These are phyloP conservation scores for Pinus tabuliformis DNA, from an alignment of 75 land plant genomes.

Conservation along the genomic window DNA sequence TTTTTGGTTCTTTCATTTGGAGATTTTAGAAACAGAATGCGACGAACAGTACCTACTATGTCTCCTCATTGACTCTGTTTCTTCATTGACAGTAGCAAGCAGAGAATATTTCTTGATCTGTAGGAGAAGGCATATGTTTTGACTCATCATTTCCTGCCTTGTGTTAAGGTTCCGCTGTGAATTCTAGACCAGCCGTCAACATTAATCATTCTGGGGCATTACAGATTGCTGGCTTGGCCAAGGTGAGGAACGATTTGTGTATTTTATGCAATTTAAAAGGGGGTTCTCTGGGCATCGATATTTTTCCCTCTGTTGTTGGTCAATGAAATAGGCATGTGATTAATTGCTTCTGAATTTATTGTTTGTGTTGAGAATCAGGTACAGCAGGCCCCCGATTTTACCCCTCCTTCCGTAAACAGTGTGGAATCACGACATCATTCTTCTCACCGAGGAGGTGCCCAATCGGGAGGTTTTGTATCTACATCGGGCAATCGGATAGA, in stretches of 20 bases:
- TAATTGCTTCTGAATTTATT: background rate
- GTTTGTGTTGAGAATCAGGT: background rate
- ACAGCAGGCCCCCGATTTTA: conserved; percentile 8
- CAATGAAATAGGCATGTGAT: background rate
- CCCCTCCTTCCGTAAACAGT: conserved; percentile 4
- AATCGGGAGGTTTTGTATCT: conserved; percentile 3
- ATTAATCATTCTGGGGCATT: conserved; percentile 6
- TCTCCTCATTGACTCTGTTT: background rate
- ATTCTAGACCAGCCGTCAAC: conserved; percentile 5
- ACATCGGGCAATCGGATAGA: conserved; percentile 28
- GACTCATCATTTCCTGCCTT: background rate
- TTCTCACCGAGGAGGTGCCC: conserved; percentile 11
- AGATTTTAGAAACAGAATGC: background rate
- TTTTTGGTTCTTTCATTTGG: background rate
- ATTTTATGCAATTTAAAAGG: background rate
- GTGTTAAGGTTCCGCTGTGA: background rate
- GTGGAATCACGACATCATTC: conserved; percentile 12
- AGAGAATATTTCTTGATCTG: background rate
- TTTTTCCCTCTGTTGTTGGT: too few relatives aligned
- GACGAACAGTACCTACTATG: background rate
- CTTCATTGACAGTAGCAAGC: background rate
- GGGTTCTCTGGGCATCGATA: background rate
- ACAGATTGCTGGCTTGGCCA: background rate
- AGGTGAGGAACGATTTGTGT: background rate
- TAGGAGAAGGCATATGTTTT: background rate